phyloP scores from a whole-genome alignment of 2,329 filamentous ascomycete species.

The Cladorrhinum sp. region DNA sequence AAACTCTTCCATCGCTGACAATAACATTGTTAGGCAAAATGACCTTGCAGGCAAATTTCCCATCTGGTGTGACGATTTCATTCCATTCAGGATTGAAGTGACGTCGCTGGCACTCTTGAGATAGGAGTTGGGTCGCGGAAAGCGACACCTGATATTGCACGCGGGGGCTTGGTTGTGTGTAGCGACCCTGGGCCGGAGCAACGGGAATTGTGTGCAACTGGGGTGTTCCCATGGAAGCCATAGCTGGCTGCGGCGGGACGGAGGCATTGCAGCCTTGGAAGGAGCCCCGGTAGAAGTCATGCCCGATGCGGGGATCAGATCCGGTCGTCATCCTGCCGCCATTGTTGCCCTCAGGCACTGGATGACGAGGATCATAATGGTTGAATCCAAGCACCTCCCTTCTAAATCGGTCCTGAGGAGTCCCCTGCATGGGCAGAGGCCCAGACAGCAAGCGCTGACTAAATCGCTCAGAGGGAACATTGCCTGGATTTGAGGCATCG shows the following conservation, averaged over 20 bases:
- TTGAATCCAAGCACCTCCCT: slow-evolving; percentile 3
- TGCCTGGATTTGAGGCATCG: neutral
- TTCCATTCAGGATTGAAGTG: slow-evolving; percentile 23
- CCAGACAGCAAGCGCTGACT: slow-evolving; percentile 28
- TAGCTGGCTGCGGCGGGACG: neutral
- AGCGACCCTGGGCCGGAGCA: neutral
- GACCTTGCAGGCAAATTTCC: slow-evolving; percentile 12
- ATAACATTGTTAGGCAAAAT: slow-evolving; percentile 7
- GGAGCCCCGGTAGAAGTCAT: neutral
- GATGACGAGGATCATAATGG: neutral
- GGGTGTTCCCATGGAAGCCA: neutral
- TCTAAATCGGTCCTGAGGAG: slow-evolving; percentile 14
- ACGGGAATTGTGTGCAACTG: neutral
- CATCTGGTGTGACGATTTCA: neutral
- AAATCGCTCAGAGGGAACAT: neutral
- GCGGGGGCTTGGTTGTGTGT: neutral
- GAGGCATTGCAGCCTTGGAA: neutral
- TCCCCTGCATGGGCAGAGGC: slow-evolving; percentile 2
- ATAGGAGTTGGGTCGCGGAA: slow-evolving; percentile 4
- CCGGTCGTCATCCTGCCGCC: neutral
- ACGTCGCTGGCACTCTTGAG: slow-evolving; percentile 22
- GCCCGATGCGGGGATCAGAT: neutral
- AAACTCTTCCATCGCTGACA: neutral
- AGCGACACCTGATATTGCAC: neutral
- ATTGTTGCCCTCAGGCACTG: neutral